Evolutionary conservation across 192 early-diverging fungal genomes (phyloP).

Genomic region (Backusella liffmaniae): DNA sequence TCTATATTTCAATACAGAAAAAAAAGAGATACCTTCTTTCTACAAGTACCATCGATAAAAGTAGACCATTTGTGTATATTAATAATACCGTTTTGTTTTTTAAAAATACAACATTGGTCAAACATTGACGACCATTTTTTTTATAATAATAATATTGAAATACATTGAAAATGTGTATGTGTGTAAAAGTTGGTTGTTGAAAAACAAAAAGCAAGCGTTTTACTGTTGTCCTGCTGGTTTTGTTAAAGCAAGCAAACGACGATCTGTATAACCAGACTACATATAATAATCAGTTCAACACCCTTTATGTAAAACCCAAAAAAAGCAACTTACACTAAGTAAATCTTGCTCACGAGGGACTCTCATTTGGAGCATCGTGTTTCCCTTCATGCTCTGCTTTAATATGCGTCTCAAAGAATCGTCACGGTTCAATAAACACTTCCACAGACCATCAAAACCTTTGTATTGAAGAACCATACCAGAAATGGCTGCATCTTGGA

Average conservation of each 20-base stretch:
- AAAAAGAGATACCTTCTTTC: no score
- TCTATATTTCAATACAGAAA: no score
- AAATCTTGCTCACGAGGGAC: conserved; percentile 39
- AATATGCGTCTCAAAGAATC: conserved; percentile 38
- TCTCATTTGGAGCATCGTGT: conserved; percentile 33
- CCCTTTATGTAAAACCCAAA: background rate
- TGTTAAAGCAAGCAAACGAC: conserved; percentile 35
- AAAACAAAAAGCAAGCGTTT: background rate
- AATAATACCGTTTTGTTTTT: background rate
- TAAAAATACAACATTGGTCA: background rate
- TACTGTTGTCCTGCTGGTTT: conserved; percentile 10
- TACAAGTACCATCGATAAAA: background rate
- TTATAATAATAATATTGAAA: background rate
- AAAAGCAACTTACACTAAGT: conserved; percentile 31
- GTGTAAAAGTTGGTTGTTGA: background rate
- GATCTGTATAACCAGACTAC: conserved; percentile 42
- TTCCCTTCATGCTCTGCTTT: conserved; percentile 33
- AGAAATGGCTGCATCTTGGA: conserved; percentile 34
- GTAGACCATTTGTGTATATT: background rate
- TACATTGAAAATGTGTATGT: background rate
- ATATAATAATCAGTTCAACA: background rate
- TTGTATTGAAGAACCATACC: conserved; percentile 44
- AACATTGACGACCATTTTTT: background rate
- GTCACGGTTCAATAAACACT: conserved; percentile 40
- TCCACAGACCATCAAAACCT: conserved; percentile 39